A percentile compares a stretch with the other conserved stretches of the same genome.
Evolutionary conservation across 2,329 filamentous ascomycete genomes (phyloP).

Genomic region (Sporothrix pseudoabietina): DNA sequence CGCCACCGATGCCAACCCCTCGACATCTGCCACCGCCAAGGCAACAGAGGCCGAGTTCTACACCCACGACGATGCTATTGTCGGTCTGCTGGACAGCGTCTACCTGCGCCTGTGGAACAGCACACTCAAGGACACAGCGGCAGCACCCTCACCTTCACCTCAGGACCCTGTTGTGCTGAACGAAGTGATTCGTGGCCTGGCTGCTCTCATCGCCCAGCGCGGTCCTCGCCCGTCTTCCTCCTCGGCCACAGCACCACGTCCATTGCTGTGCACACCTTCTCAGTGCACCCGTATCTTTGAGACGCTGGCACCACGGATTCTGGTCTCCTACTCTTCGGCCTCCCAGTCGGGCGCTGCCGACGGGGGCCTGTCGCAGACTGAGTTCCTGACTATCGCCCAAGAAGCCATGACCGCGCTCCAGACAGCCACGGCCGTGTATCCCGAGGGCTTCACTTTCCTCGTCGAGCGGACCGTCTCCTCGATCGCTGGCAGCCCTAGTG

Average conservation of each 20-base stretch:
- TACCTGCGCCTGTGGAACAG: slow-evolving; percentile 46
- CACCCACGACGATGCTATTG: slow-evolving; percentile 46
- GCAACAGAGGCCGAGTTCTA: slow-evolving; percentile 42
- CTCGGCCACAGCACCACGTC: background rate
- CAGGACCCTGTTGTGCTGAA: slow-evolving; percentile 44
- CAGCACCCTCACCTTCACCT: slow-evolving; percentile 33
- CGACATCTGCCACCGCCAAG: slow-evolving; percentile 35
- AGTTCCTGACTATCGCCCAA: slow-evolving; percentile 28
- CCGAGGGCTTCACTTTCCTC: slow-evolving; percentile 29
- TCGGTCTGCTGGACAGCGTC: slow-evolving; percentile 49
- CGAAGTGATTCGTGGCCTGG: slow-evolving; percentile 51
- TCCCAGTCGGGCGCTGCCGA: background rate
- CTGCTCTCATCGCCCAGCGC: slow-evolving; percentile 49
- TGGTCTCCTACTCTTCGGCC: slow-evolving; percentile 1
- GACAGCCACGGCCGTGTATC: slow-evolving; percentile 28
- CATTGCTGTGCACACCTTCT: slow-evolving; percentile 43
- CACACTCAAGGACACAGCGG: slow-evolving; percentile 32
- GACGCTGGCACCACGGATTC: slow-evolving; percentile 30
- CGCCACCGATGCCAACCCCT: slow-evolving; percentile 35
- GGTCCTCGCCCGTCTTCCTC: slow-evolving; percentile 36
- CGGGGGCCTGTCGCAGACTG: slow-evolving; percentile 15
- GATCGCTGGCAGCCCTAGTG: slow-evolving; percentile 2
- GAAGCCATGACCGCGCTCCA: slow-evolving; percentile 34
- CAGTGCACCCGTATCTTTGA: slow-evolving; percentile 36
- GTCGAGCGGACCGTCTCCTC: slow-evolving; percentile 13